phyloP scores from a whole-genome alignment of 805 yeast genomes.

The Kluyveromyces dobzhanskii region DNA sequence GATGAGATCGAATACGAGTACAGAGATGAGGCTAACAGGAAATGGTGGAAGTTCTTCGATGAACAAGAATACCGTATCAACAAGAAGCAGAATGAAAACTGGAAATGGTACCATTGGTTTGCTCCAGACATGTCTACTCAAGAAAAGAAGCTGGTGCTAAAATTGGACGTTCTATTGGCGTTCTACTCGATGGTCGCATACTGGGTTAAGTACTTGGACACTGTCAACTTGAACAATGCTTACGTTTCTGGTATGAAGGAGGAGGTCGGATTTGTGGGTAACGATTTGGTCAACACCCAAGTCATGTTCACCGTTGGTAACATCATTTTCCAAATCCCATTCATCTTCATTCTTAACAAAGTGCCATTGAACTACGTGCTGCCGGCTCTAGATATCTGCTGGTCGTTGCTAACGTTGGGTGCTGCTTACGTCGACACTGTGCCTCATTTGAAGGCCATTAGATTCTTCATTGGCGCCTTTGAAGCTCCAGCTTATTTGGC shows the following conservation, averaged over 20 bases:
- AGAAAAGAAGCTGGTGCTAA: constrained; percentile 35
- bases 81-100: constrained; percentile 19
- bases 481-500: constrained; percentile 59
- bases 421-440: constrained; percentile 39
- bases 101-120: constrained; percentile 49
- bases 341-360: constrained; percentile 46
- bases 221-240: constrained; percentile 53
- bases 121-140: constrained; percentile 39
- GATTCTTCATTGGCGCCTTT: constrained; percentile 57
- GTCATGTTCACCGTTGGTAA: constrained; percentile 52
- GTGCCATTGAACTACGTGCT: constrained; percentile 41
- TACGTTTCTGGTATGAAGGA: constrained; percentile 57
- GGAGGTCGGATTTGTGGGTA: constrained; percentile 47
- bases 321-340: constrained; percentile 54
- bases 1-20: constrained; percentile 27
- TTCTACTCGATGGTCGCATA: constrained; percentile 50
- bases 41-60: constrained; percentile 51
- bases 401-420: constrained; percentile 55
- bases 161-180: constrained; percentile 44
- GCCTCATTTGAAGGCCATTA: constrained; percentile 43
- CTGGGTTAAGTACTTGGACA: constrained; percentile 61
- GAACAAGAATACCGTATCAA: constrained; percentile 53
- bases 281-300: constrained; percentile 53
- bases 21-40: constrained; percentile 45
- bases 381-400: constrained; percentile 45